Evolutionary conservation across 495 filamentous ascomycete species (phyloP).

Genomic region (Bacidia rubella): DNA sequence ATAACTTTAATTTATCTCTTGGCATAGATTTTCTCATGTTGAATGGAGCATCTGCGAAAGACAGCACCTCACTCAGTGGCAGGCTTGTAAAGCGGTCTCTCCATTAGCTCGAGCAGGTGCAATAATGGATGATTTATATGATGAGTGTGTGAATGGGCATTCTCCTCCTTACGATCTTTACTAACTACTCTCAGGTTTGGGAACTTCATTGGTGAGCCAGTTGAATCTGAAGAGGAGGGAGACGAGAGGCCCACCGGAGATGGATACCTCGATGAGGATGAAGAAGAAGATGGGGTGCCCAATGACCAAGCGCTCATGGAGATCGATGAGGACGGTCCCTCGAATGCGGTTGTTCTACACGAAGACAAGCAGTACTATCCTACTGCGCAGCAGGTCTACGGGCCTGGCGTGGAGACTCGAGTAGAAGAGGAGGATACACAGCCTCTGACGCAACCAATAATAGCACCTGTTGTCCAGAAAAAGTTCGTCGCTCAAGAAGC

Average conservation of each 20-base stretch:
- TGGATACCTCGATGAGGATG: constrained; percentile 63
- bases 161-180: neutral
- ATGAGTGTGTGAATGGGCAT: constrained; percentile 44
- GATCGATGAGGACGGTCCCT: constrained; percentile 85
- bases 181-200: constrained; percentile 55
- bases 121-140: constrained; percentile 72
- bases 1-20: no score
- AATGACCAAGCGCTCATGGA: constrained; percentile 86
- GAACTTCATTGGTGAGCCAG: constrained; percentile 88
- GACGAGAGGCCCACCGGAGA: constrained; percentile 56
- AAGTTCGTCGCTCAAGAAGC: constrained; percentile 89
- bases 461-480: constrained; percentile 84
- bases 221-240: constrained; percentile 71
- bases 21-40: no score
- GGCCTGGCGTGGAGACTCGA: constrained; percentile 82
- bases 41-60: no score
- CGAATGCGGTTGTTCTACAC: constrained; percentile 90
- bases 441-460: constrained; percentile 79
- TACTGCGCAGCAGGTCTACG: constrained; percentile 88
- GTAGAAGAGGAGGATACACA: constrained; percentile 98
- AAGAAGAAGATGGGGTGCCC: constrained; percentile 37
- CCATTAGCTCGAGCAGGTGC: no score
- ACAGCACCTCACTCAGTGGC: no score
- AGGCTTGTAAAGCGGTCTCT: no score
- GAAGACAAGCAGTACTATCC: constrained; percentile 99